These are phyloP conservation scores for Achaetomium macrosporum DNA, from an alignment of 2,329 filamentous ascomycete species.

Conservation along the genomic window DNA sequence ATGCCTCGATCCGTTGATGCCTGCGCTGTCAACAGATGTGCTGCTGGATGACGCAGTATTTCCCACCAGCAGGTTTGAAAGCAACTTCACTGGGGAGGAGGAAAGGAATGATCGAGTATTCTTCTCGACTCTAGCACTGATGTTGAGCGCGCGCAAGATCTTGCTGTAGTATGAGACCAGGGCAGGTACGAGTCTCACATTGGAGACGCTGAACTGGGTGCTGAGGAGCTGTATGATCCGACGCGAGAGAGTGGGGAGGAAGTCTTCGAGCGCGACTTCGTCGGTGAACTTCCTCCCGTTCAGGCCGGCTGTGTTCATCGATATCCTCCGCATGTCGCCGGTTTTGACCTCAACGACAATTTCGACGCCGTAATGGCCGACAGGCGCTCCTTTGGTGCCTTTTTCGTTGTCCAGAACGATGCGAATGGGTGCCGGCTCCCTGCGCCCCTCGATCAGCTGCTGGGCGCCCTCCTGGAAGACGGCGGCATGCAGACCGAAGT, in stretches of 20 bases:
- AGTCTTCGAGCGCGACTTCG: conserved; percentile 64
- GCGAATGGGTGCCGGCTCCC: conserved; percentile 62
- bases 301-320: conserved; percentile 53
- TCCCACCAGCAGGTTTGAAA: conserved; percentile 73
- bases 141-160: conserved; percentile 62
- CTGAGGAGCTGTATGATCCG: conserved; percentile 68
- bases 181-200: conserved; percentile 57
- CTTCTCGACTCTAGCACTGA: conserved; percentile 52
- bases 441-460: conserved; percentile 57
- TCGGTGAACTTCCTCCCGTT: conserved; percentile 69
- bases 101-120: conserved; percentile 61
- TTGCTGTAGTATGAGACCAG: conserved; percentile 75
- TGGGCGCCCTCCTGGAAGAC: conserved; percentile 66
- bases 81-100: conserved; percentile 82
- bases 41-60: conserved; percentile 38
- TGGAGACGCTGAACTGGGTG: conserved; percentile 62
- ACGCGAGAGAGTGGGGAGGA: conserved; percentile 68
- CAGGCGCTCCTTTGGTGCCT: conserved; percentile 59
- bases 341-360: conserved; percentile 59
- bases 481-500: conserved; percentile 56
- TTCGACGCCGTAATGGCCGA: conserved; percentile 65
- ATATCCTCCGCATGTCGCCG: conserved; percentile 46
- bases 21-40: conserved; percentile 31
- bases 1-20: conserved; percentile 31
- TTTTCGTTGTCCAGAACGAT: conserved; percentile 67